Base-by-base conservation (phyloP, 2,329 filamentous ascomycete genomes). In the Coniochaeta pulveracea region DNA sequence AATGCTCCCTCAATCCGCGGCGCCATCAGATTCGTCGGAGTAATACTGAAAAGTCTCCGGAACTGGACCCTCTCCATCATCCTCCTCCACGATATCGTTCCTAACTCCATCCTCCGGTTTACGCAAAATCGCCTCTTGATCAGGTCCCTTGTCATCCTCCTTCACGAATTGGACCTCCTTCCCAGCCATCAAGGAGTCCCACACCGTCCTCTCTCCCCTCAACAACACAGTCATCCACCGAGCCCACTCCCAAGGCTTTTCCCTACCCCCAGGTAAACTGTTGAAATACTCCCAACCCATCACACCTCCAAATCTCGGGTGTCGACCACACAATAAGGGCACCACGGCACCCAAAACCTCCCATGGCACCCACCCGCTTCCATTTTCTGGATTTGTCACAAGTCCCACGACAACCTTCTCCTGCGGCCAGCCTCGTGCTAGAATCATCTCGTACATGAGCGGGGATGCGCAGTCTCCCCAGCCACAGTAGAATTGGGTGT, bases 201-300 rank as follows among this genome's bases (percentile, higher is more conserved):
- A 31, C 33, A 35, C 39, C 10, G 34, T 27, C 24, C 34, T 28
- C 19, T 63, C 39, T 51, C 36, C 42, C 19, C 42, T 47, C 40
- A 56, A 44, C 37, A 54, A 37, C 34, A 40, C 49, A 2, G 72
- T 72, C 63, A 88, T 76, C 37, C 64, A 66, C 28, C 66, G 66
- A 1, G 78, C 80, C 83, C 83, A 89, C 43, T 81, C 69, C 80
- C 79, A 85, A 2, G 80, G 78, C 36, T 61, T 58, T 19, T 64
- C 61, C 31, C 55, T 54, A 16, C 66, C 74, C 2, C 73, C 75
- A 0, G 78, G 76, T 35, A 74, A 52, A 27, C 72, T 66, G 55
- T 86, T 86, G 58, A 85, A 89, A 48, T 85, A 89, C 55, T 91
- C 84, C 84, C 84, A 89, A 3, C 81, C 82, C 76, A 86, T 86